A percentile compares a stretch with the other conserved stretches of the same genome.
Evolutionary conservation across 75 land plant species (phyloP).

Genomic region (Pinus taeda): DNA sequence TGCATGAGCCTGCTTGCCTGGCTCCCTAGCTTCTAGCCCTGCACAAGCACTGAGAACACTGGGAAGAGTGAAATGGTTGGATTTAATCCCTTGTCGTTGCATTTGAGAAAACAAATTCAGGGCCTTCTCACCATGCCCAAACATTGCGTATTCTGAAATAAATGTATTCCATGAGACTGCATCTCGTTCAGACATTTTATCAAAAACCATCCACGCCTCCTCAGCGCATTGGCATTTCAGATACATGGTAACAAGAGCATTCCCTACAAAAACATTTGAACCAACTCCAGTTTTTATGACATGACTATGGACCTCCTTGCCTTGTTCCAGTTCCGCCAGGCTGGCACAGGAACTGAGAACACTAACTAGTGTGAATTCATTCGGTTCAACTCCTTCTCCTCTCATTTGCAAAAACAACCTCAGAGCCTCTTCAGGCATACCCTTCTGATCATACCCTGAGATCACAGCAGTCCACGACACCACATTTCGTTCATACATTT

Average conservation of each 20-base stretch:
- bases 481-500: conserved; percentile 18
- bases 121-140: conserved; percentile 16
- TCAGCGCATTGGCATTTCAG: conserved; percentile 22
- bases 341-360: conserved; percentile 38
- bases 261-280: conserved; percentile 20
- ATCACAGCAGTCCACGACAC: conserved; percentile 47
- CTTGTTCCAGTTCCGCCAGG: conserved; percentile 24
- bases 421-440: conserved; percentile 18
- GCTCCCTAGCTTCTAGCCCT: conserved; percentile 9
- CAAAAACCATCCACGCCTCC: conserved; percentile 30
- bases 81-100: conserved; percentile 11
- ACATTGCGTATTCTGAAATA: conserved; percentile 25
- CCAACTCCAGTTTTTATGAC: conserved; percentile 23
- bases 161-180: conserved; percentile 34
- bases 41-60: conserved; percentile 33
- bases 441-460: conserved; percentile 40
- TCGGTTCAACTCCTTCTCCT: conserved; percentile 12
- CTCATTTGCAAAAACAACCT: conserved; percentile 11
- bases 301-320: conserved; percentile 15
- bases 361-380: conserved; percentile 23
- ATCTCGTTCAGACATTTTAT: conserved; percentile 13
- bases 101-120: conserved; percentile 18
- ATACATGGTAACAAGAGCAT: conserved; percentile 41
- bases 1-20: conserved; percentile 26
- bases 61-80: conserved; percentile 18